Evolutionary conservation across 345 rosid species (phyloP).

Genomic region (Ceriops decandra): DNA sequence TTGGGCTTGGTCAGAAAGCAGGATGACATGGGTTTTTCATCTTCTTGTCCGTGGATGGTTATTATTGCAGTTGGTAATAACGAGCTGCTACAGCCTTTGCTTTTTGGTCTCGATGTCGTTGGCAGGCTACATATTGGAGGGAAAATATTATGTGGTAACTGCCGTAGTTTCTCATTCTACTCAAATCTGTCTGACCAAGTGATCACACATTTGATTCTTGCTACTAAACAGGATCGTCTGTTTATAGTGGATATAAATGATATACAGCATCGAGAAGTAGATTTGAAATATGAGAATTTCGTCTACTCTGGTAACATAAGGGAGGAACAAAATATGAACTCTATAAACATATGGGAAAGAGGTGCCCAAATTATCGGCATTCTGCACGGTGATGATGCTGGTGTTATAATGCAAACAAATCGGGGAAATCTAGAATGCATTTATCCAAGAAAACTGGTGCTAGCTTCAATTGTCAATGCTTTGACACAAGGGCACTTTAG

Average conservation of each 20-base stretch:
- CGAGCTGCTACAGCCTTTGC: constrained; percentile 43
- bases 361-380: constrained; percentile 84
- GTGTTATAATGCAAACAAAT: constrained; percentile 73
- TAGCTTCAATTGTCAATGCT: constrained; percentile 70
- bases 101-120: constrained; percentile 80
- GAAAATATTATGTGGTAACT: constrained; percentile 67
- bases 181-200: constrained; percentile 65
- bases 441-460: constrained; percentile 88
- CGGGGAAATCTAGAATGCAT: constrained; percentile 89
- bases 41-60: constrained; percentile 74
- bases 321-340: constrained; percentile 57
- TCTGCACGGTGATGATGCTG: constrained; percentile 87
- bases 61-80: constrained; percentile 43
- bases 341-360: constrained; percentile 80
- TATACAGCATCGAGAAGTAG: constrained; percentile 52
- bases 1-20: constrained; percentile 35
- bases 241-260: constrained; percentile 69
- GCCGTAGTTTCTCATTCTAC: constrained; percentile 83
- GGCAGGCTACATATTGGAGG: constrained; percentile 69
- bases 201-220: constrained; percentile 73
- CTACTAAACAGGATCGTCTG: constrained; percentile 85
- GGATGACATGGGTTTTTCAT: constrained; percentile 41
- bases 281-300: constrained; percentile 52
- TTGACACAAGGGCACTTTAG: constrained; percentile 60
- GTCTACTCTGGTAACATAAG: constrained; percentile 40